These are phyloP conservation scores for Coemansia sp. DNA, from an alignment of 192 early-diverging fungal genomes.

Conservation along the genomic window DNA sequence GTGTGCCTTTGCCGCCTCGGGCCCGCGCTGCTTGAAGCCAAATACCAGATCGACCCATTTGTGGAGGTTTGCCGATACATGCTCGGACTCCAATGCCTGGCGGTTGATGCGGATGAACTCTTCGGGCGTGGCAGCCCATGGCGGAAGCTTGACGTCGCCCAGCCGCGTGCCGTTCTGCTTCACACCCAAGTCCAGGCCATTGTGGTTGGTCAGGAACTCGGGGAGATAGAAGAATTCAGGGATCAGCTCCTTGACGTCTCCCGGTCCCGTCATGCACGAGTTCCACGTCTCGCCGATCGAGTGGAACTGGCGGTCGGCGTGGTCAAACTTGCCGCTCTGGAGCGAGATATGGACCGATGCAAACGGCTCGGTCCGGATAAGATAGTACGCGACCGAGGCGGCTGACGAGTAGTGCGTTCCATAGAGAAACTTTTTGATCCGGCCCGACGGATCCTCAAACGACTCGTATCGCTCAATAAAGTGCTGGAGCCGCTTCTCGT, in stretches of 20 bases:
- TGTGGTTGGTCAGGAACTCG: constrained; percentile 79
- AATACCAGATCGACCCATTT: constrained; percentile 96
- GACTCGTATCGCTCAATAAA: constrained; percentile 54
- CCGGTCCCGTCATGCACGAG: constrained; percentile 66
- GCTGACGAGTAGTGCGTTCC: constrained; percentile 97
- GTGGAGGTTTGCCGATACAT: constrained; percentile 82
- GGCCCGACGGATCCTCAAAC: constrained; percentile 59
- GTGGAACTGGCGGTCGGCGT: constrained; percentile 75
- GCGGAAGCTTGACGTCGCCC: constrained; percentile 69
- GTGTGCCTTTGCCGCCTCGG: constrained; percentile 72
- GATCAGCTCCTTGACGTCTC: constrained; percentile 88
- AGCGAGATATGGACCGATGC: constrained; percentile 50
- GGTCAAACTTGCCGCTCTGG: constrained; percentile 75
- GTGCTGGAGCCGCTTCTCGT: constrained; percentile 42
- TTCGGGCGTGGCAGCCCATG: constrained; percentile 75
- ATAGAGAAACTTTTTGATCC: constrained; percentile 72
- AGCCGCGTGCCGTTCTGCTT: constrained; percentile 58
- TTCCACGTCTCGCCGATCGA: constrained; percentile 71
- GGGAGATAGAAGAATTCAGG: constrained; percentile 96
- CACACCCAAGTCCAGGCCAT: constrained; percentile 54
- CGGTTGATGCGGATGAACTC: constrained; percentile 83
- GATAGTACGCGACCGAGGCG: constrained; percentile 80
- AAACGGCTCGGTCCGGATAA: constrained; percentile 89
- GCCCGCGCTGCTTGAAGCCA: constrained; percentile 92
- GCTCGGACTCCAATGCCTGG: constrained; percentile 71